Base-by-base conservation (phyloP, 306 rosid species). In the Cucumis hystrix region DNA sequence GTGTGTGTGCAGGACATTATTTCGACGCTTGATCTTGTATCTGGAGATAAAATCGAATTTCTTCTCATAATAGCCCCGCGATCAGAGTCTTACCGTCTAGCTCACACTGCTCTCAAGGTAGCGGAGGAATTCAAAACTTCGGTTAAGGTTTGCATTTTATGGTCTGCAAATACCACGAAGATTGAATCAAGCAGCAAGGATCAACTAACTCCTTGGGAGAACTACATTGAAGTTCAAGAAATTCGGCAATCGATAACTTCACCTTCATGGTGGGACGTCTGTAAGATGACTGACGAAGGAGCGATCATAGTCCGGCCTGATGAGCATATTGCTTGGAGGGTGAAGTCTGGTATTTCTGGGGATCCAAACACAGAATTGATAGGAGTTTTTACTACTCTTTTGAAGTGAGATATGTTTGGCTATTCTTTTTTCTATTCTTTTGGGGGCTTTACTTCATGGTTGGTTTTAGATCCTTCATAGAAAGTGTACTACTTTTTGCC, bases 301-400 rank as follows among this genome's bases (percentile, higher is more conserved):
- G 97, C 90, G 80, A 88, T 91, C 80, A 78, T 93, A 54, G 96
- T 89, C 78, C 86, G 97, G 84, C 96, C 93, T 5, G 97, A 93
- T 23, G 96, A 91, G 79, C 98, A 91, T 79, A 82, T 89, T 80
- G 92, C 93, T 59, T 92, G 98, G 99, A 83, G 92, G 41, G 59
- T 87, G 72, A 81, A 73, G 83, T 85, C 91, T 3, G 80, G 79
- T 72, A 73, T 87, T 82, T 76, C 65, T 21, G 84, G 80, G 82
- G 90, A 96, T 83, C 88, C 87, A 70, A 51, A 63, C 40, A 78
- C 47, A 77, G 91, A 91, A 85, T 79, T 96, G 91, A 84, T 61
- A 56, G 80, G 83, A 82, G 93, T 88, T 54, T 91, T 96, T 79
- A 80, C 91, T 56, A 82, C 91, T 56, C 83, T 83, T 7, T 70